Evolutionary conservation across 768 basidiomycete genomes (phyloP), one percentile per base, ranked within the genome.

Genomic region (Dentipellis sp.): DNA sequence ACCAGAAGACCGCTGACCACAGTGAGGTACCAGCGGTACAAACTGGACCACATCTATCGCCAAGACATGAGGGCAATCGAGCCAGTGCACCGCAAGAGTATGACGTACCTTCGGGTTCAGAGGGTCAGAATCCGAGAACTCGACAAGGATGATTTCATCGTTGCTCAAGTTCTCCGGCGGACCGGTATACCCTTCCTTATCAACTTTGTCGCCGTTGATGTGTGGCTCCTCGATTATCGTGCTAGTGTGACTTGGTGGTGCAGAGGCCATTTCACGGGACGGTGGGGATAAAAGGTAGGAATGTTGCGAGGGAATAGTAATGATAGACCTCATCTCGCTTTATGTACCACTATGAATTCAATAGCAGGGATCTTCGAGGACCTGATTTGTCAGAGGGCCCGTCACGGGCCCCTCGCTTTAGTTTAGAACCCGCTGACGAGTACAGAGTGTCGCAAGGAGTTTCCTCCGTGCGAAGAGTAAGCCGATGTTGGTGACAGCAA

Each of bases 1-100:
- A 83, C 78, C 22, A 83, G 70, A 4, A 81, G 23, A n/a, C 79
- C 75, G 17, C 71, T 74, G 12, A 74, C 59, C 52, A 76, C 16
- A 9, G 79, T 80, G 37, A 83, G 64, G 60, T 78, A 81, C 79
- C 79, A 81, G 65, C 72, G 71, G 57, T 66, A 70, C 17, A 58
- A 19, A 9, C 55, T 59, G 8, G 77, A 72, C 81, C 80, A 82
- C 58, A 75, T 81, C 81, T 83, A 50, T 45, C 12, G n/a, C 19
- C 4, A 8, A 5, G n/a, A 42, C n/a, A 22, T 29, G 12, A 35
- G 34, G 48, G 29, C 52, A n/a, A 17, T 12, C 10, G 47, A 34
- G 52, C 37, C 56, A 52, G 37, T 62, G 55, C 11, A 53, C 53
- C 19, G 22, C 16, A 22, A 35, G n/a, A 29, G 36, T 22, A 38